These are phyloP conservation scores for Euphrasia confusa DNA, from an alignment of 257 asterid genomes.

Conservation along the genomic window DNA sequence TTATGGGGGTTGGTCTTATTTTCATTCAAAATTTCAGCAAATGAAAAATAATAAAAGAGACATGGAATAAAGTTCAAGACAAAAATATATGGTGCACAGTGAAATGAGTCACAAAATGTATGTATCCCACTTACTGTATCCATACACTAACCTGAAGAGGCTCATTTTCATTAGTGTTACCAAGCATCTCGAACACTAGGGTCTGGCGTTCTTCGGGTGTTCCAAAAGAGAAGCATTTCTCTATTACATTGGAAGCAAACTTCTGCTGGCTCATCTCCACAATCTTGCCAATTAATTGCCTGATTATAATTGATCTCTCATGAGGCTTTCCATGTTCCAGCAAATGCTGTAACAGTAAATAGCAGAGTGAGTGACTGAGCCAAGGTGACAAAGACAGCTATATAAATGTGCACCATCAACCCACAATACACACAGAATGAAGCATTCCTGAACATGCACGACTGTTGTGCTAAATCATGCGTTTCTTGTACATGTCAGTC, in stretches of 20 bases:
- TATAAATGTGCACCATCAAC: too few species aligned
- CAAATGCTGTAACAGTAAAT: constrained; percentile 48
- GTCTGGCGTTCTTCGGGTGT: constrained; percentile 63
- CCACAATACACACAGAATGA: too few species aligned
- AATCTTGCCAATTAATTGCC: constrained; percentile 57
- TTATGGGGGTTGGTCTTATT: too few species aligned
- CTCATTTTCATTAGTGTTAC: constrained; percentile 64
- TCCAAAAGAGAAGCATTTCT: constrained; percentile 78
- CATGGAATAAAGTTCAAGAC: background rate
- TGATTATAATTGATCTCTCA: constrained; percentile 58
- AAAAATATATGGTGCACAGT: background rate
- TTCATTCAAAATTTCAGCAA: background rate
- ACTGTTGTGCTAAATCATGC: too few species aligned
- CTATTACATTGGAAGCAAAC: constrained; percentile 84
- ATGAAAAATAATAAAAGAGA: too few species aligned
- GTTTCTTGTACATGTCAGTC: too few species aligned
- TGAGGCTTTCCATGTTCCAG: constrained; percentile 74
- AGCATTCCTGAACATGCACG: too few species aligned
- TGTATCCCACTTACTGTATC: background rate
- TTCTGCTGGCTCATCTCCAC: constrained; percentile 91
- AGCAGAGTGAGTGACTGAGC: too few species aligned
- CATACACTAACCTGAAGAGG: constrained; percentile 63
- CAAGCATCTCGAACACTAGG: constrained; percentile 78
- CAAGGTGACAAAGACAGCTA: too few species aligned
- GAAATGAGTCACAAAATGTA: background rate